Evolutionary conservation across 2,329 filamentous ascomycete genomes (phyloP), one percentile per base, ranked within the genome.

Genomic region (Curvularia sp.): DNA sequence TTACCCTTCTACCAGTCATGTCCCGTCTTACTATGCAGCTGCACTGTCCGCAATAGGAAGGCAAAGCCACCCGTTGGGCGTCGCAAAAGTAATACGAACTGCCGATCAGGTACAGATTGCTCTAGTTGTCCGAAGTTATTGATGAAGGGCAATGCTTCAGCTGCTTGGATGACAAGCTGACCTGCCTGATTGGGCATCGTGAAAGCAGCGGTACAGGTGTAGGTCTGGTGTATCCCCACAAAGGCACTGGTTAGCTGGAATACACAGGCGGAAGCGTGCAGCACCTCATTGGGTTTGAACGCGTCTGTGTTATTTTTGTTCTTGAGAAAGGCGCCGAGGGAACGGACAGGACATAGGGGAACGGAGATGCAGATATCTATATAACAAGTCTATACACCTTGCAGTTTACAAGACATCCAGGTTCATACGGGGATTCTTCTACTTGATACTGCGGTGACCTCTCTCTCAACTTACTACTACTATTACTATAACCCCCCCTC

Each of bases 21-120:
- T 50, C 52, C 30, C 42, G 21, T 45, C 34, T 47, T 45, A 48
- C 27, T 68, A 39, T 32, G 50, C 68, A 71, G 71, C 72, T 70
- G 71, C 52, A 48, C 70, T 68, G 69, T 15, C 66, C 64, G 42
- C 39, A 58, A 66, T 62, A 53, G 72, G 72, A 70, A 74, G 69
- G 57, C 71, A 60, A 15, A 57, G 58, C 61, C 57, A 59, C 42
- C 59, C 18, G 46, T 59, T 54, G 49, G 25, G 49, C 12, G 45
- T 46, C 27, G 52, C 54, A 50, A 53, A 36, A 36, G n/a, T 27
- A 41, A 15, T 52, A 49, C 48, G 53, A 43, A 55, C 49, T 56
- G 65, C 32, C 45, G 59, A 65, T 67, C 65, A 69, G 66, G 68
- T 66, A 68, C 63, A 45, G n/a, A 38, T 45, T 43, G 38, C 28